Evolutionary conservation across 2,329 filamentous ascomycete species (phyloP).

Genomic region (Apiospora arundinis): DNA sequence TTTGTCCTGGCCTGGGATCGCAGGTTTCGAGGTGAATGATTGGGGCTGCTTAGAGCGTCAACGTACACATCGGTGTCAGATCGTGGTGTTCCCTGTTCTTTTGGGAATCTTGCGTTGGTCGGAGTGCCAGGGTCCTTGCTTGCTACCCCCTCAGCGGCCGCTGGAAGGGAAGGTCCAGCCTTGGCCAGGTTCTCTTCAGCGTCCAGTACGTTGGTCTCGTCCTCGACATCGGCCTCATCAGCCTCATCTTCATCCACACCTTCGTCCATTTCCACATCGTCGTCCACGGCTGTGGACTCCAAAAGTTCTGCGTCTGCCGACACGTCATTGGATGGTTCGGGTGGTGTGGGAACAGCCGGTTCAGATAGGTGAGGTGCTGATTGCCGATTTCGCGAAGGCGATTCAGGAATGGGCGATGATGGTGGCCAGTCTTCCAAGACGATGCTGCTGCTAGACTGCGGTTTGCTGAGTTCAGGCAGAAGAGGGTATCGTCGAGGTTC

Average conservation of each 20-base stretch:
- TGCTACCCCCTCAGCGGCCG: background rate
- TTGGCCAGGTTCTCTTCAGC: background rate
- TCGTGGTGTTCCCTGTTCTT: slow-evolving; percentile 6
- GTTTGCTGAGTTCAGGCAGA: slow-evolving; percentile 55
- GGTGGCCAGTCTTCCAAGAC: slow-evolving; percentile 58
- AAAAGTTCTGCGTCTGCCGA: background rate
- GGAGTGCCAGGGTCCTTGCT: slow-evolving; percentile 7
- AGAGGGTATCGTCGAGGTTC: slow-evolving; percentile 60
- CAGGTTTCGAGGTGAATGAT: slow-evolving; percentile 29
- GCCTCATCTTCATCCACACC: background rate
- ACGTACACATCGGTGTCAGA: slow-evolving; percentile 4
- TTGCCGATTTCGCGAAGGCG: slow-evolving; percentile 47
- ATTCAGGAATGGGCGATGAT: slow-evolving; percentile 62
- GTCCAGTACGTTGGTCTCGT: slow-evolving; percentile 1
- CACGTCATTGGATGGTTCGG: background rate
- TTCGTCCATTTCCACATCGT: slow-evolving; percentile 15
- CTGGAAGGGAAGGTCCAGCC: background rate
- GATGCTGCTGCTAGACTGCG: slow-evolving; percentile 50
- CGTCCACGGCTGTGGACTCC: background rate
- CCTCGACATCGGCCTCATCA: slow-evolving; percentile 24
- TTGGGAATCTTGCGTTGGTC: background rate
- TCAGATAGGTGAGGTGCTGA: background rate
- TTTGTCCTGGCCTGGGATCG: slow-evolving; percentile 19
- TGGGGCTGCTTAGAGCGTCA: slow-evolving; percentile 29
- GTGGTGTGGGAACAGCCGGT: background rate